Conservation (phyloP, 2,329 filamentous ascomycete genomes). For the Aspergillus sp. region DNA sequence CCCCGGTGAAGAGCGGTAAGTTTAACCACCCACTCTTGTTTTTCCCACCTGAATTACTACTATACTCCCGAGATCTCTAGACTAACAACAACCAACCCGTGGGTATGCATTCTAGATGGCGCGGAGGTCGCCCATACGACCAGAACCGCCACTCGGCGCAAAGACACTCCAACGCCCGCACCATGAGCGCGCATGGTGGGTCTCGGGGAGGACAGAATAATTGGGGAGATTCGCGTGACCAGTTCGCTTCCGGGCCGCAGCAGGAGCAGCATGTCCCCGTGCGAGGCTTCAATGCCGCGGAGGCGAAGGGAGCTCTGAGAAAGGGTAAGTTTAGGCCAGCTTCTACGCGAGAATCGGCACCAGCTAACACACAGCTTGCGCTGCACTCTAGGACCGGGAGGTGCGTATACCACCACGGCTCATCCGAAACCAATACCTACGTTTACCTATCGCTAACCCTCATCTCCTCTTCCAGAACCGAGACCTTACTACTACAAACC, state of each 20-base stretch:
- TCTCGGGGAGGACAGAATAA: conserved; percentile 32
- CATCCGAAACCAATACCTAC: no score
- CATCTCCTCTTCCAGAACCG: conserved; percentile 26
- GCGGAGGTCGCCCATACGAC: conserved; percentile 39
- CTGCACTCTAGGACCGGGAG: conserved; percentile 29
- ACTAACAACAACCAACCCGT: neutral
- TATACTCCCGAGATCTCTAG: neutral
- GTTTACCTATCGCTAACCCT: conserved; percentile 3
- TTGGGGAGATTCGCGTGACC: conserved; percentile 32
- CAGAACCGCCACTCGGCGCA: conserved; percentile 41
- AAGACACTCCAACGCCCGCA: conserved; percentile 35
- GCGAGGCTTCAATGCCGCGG: conserved; percentile 46
- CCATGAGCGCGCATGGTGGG: conserved; percentile 36
- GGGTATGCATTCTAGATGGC: conserved; percentile 35
- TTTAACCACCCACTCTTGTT: neutral
- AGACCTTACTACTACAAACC: conserved; percentile 44
- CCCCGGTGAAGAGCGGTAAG: conserved; percentile 40
- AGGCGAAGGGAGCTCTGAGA: conserved; percentile 44
- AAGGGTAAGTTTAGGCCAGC: conserved; percentile 33
- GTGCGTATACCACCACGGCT: conserved; percentile 21
- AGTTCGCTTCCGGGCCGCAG: conserved; percentile 19
- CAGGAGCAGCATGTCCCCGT: conserved; percentile 47
- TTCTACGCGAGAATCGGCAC: neutral
- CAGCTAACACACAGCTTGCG: neutral
- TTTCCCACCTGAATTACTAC: neutral